Evolutionary conservation across 1,139 yeast genomes (phyloP).

Genomic region (Lodderomyces orthopsilosis): DNA sequence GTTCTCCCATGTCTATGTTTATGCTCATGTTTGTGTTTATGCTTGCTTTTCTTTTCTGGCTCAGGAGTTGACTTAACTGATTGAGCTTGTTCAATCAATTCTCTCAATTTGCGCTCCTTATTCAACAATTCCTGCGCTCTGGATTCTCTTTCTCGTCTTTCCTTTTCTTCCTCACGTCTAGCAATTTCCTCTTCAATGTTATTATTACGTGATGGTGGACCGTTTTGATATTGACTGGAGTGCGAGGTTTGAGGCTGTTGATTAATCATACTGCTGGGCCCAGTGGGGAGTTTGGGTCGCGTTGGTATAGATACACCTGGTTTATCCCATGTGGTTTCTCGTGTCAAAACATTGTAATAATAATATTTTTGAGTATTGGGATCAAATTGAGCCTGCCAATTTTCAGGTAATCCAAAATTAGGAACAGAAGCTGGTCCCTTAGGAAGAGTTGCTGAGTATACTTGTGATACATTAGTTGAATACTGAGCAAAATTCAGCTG

Average conservation of each 20-base stretch:
- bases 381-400: conserved; percentile 55
- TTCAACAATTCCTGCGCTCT: conserved; percentile 29
- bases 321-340: conserved; percentile 57
- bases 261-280: conserved; percentile 19
- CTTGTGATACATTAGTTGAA: conserved; percentile 6
- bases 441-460: neutral
- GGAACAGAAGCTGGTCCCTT: neutral
- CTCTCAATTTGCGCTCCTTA: conserved; percentile 37
- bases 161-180: conserved; percentile 34
- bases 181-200: conserved; percentile 20
- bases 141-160: conserved; percentile 31
- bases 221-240: neutral
- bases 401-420: conserved; percentile 35
- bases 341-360: conserved; percentile 51
- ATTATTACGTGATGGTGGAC: neutral
- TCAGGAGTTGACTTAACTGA: conserved; percentile 5
- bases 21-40: conserved; percentile 11
- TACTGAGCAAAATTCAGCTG: neutral
- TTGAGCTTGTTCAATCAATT: conserved; percentile 33
- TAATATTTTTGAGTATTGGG: conserved; percentile 40
- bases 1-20: conserved; percentile 9
- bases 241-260: neutral
- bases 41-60: conserved; percentile 12
- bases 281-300: conserved; percentile 21
- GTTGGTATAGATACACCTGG: conserved; percentile 31